These are phyloP conservation scores for Phytophthora idaei DNA, from an alignment of 352 stramenopile genomes.

Conservation along the genomic window DNA sequence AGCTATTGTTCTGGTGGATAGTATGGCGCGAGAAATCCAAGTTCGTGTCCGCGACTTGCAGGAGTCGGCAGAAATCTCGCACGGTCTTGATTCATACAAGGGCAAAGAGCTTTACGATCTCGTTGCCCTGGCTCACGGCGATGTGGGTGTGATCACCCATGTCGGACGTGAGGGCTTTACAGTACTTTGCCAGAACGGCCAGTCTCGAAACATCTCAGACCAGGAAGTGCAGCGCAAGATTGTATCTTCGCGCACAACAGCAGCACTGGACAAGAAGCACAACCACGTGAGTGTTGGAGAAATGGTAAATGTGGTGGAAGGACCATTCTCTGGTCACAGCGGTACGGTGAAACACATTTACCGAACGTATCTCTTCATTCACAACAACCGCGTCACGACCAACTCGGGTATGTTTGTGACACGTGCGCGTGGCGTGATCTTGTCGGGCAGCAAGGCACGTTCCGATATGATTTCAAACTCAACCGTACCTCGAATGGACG, in stretches of 20 bases:
- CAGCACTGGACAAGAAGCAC: conserved; percentile 88
- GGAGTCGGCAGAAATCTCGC: conserved; percentile 89
- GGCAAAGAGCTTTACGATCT: conserved; percentile 91
- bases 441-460: conserved; percentile 87
- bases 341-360: conserved; percentile 94
- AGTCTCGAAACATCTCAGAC: conserved; percentile 83
- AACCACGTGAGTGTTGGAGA: conserved; percentile 90
- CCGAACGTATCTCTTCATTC: conserved; percentile 87
- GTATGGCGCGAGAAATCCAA: conserved; percentile 91
- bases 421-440: conserved; percentile 78
- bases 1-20: conserved; percentile 90
- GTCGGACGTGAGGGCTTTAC: conserved; percentile 89
- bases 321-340: conserved; percentile 78
- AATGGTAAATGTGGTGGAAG: conserved; percentile 91
- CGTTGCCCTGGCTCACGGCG: conserved; percentile 82
- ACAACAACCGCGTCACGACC: conserved; percentile 91
- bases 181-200: conserved; percentile 86
- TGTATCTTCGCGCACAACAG: conserved; percentile 79
- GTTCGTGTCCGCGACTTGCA: conserved; percentile 90
- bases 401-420: conserved; percentile 91
- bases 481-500: conserved; percentile 69
- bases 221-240: conserved; percentile 92
- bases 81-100: conserved; percentile 90
- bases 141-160: conserved; percentile 92
- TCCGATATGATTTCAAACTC: conserved; percentile 90